Evolutionary conservation across 169 alveolate species (phyloP), one percentile per base, ranked within the genome.

Genomic region (Plasmodium gallinaceum): DNA sequence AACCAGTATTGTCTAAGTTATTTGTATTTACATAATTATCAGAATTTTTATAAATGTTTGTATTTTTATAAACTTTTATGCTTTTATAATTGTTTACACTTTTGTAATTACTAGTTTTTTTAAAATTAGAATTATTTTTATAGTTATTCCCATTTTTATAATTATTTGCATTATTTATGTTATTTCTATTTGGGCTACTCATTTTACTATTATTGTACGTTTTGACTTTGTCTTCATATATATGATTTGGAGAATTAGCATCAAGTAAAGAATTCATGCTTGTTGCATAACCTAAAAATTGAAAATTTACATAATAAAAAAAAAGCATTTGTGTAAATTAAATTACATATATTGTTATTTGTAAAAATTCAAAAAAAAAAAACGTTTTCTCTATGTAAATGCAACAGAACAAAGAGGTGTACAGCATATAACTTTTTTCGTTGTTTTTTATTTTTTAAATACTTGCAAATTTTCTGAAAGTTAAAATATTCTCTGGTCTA

Each of bases 401-500:
- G 5, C 66, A 22, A 16, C 12, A 14, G 32, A 14, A 18, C 66
- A 57, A 7, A 16, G 2, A 18, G 2, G 66, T 18, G 66, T 9
- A 6, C 39, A 32, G 1, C 4, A 32, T 32, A 32, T 32, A 32
- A 32, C 4, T 32, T 32, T 32, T 32, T 32, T 32, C 16, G 0
- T 60, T 60, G 5, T 18, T 4, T 60, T n/a, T n/a, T n/a, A n/a
- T n/a, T n/a, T 8, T 14, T 60, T 7, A 61, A 24, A 61, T 24
- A 61, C 58, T 12, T 14, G 71, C 42, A 18, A 20, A 1, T 18
- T 26, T 73, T 51, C 54, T 51, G 45, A 32, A 16, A 2, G 70
- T 32, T 10, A 78, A 65, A 48, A 48, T 78, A 65, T 78, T 78
- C 26, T 78, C 72, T 2, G 78, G 80, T 24, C 46, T 78, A 48